Base-by-base conservation (phyloP, 495 filamentous ascomycete genomes). In the Neurospora tetrasperma region DNA sequence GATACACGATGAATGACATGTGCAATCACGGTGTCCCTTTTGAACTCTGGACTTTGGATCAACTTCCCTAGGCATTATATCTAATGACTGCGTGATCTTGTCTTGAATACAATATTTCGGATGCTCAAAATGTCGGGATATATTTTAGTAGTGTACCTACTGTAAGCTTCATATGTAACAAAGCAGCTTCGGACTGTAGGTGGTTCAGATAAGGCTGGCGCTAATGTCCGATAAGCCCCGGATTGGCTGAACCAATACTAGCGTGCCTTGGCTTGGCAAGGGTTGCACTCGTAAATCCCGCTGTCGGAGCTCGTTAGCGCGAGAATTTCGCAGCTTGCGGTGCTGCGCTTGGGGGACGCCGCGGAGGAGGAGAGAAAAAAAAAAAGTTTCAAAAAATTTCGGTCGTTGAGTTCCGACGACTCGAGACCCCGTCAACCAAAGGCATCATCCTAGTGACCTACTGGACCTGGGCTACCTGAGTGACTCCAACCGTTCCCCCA, bases 231-330 rank as follows among this genome's bases (percentile, higher is more conserved):
- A 76, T 73, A 75, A 72, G 44, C 46, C 31, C 70, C 69, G 27
- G 59, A 23, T 20, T 62, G 23, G 54, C 11, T 31, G 16, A 23
- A 9, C 18, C 3, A 31, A 4, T 35, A 23, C 27, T 35, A 62
- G 54, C 27, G 27, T 18, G 27, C 6, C 54, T 62, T 62, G 54
- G 54, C 46, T 42, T 31, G 12, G 7, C 72, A 73, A 66, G 71
- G 70, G 42, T 42, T 31, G 43, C 27, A 54, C 69, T 42, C 72
- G n/a, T 62, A 66, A 66, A 72, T 62, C 71, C 76, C 75, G 76
- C 73, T 74, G 68, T 76, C 75, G 75, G 76, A 73, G 73, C 42
- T 69, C 46, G 41, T 73, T 42, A 66, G 71, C 40, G 46, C 38
- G 44, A 43, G 70, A 71, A 71, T 27, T 71, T 42, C 41, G 59